These are phyloP conservation scores for Ensete ventricosum DNA, from an alignment of 176 grass and related monocot species.

Conservation along the genomic window DNA sequence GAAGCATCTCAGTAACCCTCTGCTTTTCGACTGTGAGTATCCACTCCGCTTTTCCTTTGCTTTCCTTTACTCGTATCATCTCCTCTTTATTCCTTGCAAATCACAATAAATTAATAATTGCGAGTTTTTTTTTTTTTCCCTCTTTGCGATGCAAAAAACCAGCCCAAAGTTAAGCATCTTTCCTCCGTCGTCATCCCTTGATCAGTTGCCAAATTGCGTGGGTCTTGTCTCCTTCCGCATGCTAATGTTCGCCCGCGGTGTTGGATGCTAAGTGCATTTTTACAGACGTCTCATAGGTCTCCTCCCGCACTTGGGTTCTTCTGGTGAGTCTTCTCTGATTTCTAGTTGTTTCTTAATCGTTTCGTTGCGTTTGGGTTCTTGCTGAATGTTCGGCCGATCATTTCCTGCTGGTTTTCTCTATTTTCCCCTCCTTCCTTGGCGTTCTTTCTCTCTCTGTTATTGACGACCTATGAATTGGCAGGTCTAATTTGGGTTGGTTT, in stretches of 20 bases:
- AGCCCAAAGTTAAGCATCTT: conserved; percentile 12
- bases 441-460: neutral
- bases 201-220: neutral
- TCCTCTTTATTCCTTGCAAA: conserved; percentile 8
- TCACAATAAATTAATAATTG: neutral
- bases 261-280: neutral
- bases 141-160: neutral
- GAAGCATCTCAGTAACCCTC: neutral
- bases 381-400: neutral
- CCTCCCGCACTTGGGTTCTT: neutral
- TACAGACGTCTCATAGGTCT: too few relatives aligned
- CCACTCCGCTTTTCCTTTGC: neutral
- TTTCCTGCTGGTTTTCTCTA: neutral
- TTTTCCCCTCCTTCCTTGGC: neutral
- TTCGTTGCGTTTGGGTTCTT: neutral
- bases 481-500: neutral
- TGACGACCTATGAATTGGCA: too few relatives aligned
- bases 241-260: neutral
- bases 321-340: neutral
- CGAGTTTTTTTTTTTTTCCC: neutral
- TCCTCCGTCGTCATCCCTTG: neutral
- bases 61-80: neutral
- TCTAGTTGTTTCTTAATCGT: neutral
- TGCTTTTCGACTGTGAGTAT: neutral
- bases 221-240: neutral